These are phyloP conservation scores for Phytopythium oedochilum DNA, from an alignment of 352 stramenopile species.

Conservation along the genomic window DNA sequence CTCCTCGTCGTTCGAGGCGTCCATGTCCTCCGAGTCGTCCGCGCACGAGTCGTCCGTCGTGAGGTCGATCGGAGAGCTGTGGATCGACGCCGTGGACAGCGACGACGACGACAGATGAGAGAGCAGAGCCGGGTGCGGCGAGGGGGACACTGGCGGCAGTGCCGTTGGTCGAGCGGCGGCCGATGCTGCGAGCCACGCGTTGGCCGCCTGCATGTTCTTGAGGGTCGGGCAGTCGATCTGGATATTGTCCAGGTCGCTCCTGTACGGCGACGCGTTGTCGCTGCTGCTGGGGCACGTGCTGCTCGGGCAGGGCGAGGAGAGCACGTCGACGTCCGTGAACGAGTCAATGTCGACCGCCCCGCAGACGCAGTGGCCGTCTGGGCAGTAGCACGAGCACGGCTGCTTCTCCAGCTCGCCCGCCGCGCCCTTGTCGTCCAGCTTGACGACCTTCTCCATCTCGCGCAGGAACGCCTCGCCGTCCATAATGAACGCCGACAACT, in stretches of 20 bases:
- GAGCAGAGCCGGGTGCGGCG: slow-evolving; percentile 8
- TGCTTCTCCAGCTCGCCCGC: slow-evolving; percentile 4
- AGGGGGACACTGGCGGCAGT: slow-evolving; percentile 24
- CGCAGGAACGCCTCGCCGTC: slow-evolving; percentile 52
- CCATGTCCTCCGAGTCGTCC: slow-evolving; percentile 14
- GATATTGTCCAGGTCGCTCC: slow-evolving; percentile 29
- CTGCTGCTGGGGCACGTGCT: slow-evolving; percentile 29
- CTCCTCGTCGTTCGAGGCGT: slow-evolving; percentile 6
- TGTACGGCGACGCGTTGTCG: slow-evolving; percentile 17
- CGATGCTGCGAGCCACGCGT: slow-evolving; percentile 8
- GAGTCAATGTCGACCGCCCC: slow-evolving; percentile 31
- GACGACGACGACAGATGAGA: slow-evolving; percentile 13
- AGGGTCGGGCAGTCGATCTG: slow-evolving; percentile 19
- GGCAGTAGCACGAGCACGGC: slow-evolving; percentile 6
- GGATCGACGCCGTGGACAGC: slow-evolving; percentile 12
- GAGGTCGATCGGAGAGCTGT: slow-evolving; percentile 19
- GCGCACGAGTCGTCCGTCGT: slow-evolving; percentile 29
- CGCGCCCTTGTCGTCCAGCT: slow-evolving; percentile 26
- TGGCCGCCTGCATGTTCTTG: slow-evolving; percentile 10
- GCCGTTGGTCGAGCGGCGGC: slow-evolving; percentile 3
- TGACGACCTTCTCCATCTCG: slow-evolving; percentile 48
- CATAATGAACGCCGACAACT: slow-evolving; percentile 43
- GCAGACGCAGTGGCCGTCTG: slow-evolving; percentile 11
- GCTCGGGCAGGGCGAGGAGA: slow-evolving; percentile 47
- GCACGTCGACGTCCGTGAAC: slow-evolving; percentile 40